Base-by-base conservation (phyloP, 2,329 filamentous ascomycete genomes). In the Trichoderma oligosporum region DNA sequence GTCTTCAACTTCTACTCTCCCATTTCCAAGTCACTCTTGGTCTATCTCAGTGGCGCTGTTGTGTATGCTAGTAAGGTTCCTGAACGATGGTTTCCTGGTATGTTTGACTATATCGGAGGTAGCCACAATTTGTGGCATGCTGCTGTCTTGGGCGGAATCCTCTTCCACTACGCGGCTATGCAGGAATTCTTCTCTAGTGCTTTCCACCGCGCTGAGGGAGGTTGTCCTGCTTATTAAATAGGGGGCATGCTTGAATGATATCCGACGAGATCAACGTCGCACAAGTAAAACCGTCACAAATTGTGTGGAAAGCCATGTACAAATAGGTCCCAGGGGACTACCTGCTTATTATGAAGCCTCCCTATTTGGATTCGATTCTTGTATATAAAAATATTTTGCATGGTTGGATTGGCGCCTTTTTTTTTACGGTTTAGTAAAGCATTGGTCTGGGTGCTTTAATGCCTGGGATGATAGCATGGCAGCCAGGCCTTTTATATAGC, bases 121-220 rank as follows among this genome's bases (percentile, higher is more conserved):
- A 95, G 90, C 71, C 94, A 99, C 75, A 99, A 99, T 72, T 85
- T 99, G 58, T 99, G 94, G 94, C 94, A 99, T 73, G 74, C 96
- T 31, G 94, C 94, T 7, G 94, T 99, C 9, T 77, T 99, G 25
- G 91, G 92, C 14, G 94, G 94, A 9, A 99, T 99, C 58, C 73
- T 97, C n/a, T 97, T 96, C 71, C 94, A 99, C 73, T 99, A 97
- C 74, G 81, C 82, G 20, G 94, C 94, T 16, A 97, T 99, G 93
- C 89, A 97, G 72, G 83, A 91, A 56, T 94, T 99, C 73, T 99
- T 99, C 68, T 81, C 87, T 4, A 82, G 81, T 38, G 89, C 89
- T 9, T 93, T 93, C 72, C 74, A 78, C 63, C 81, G 87, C 59
- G 88, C 87, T 2, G 70, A 84, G 68, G 78, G 74, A 45, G 81